A percentile compares a stretch with the other conserved stretches of the same genome.
These are phyloP conservation scores for Cladorrhinum samala DNA, from an alignment of 495 filamentous ascomycete genomes.

Conservation along the genomic window DNA sequence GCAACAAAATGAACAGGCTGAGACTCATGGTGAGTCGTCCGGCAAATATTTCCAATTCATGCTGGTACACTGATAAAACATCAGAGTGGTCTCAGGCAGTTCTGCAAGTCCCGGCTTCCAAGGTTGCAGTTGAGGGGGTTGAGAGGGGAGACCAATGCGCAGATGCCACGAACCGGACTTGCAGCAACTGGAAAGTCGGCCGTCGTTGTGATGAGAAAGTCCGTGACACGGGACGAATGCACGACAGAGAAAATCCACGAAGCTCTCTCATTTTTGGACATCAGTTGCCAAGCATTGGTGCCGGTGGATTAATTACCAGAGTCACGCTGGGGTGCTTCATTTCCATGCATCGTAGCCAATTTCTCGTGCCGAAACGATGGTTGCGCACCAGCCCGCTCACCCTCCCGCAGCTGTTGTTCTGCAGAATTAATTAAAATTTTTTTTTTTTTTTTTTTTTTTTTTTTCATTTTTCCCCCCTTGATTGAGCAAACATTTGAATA, in stretches of 20 bases:
- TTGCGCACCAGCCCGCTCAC: not conserved
- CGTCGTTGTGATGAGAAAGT: not conserved
- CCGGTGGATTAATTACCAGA: not conserved
- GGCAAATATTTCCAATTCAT: too few relatives aligned
- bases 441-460: too few relatives aligned
- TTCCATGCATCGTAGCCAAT: not conserved
- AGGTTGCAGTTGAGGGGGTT: not conserved
- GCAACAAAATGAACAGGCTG: too few relatives aligned
- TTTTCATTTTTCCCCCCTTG: not conserved
- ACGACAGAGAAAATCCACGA: not conserved
- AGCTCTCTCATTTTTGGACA: not conserved
- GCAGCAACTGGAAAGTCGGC: not conserved
- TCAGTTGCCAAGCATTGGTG: not conserved
- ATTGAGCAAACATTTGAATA: not conserved
- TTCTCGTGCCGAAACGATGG: not conserved
- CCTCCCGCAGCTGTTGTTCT: not conserved
- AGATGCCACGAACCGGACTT: not conserved
- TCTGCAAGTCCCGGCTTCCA: not conserved
- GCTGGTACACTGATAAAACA: not conserved
- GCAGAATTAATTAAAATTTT: not conserved
- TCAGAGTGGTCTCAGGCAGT: not conserved
- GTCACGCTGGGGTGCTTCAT: not conserved
- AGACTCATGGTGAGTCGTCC: too few relatives aligned
- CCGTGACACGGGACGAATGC: not conserved
- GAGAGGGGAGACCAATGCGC: not conserved